A percentile compares a stretch with the other conserved stretches of the same genome.
These are phyloP conservation scores for Stenogyne calaminthoides DNA, from an alignment of 305 asterid genomes.

Conservation along the genomic window DNA sequence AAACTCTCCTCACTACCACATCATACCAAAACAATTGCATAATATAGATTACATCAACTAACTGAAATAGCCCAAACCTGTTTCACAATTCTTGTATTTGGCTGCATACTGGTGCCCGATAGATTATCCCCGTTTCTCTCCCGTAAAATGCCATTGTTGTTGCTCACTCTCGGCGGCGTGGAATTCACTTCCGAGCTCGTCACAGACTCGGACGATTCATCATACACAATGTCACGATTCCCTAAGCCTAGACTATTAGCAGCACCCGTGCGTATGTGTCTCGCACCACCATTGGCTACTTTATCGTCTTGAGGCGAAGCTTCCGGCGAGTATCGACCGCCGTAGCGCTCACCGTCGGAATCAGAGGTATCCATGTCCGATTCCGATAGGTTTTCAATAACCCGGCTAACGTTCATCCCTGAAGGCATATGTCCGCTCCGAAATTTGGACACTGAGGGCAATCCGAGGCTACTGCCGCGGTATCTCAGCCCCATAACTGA, in stretches of 20 bases:
- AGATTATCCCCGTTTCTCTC: constrained; percentile 38
- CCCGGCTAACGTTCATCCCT: constrained; percentile 41
- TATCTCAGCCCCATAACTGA: constrained; percentile 47
- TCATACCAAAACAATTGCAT: neutral
- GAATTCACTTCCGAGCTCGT: constrained; percentile 58
- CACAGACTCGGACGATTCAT: constrained; percentile 53
- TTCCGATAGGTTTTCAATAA: constrained; percentile 41
- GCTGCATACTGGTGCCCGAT: constrained; percentile 33
- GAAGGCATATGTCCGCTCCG: constrained; percentile 73
- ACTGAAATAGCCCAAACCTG: constrained; percentile 45
- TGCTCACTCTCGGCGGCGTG: constrained; percentile 30
- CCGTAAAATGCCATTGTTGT: constrained; percentile 30
- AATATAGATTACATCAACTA: neutral
- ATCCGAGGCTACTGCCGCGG: constrained; percentile 51
- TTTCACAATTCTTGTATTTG: constrained; percentile 36
- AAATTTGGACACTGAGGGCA: constrained; percentile 62
- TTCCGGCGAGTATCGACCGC: constrained; percentile 61
- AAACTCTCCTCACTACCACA: neutral
- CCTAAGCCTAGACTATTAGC: neutral
- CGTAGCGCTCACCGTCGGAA: constrained; percentile 69
- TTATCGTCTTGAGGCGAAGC: constrained; percentile 92
- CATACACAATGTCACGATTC: constrained; percentile 35
- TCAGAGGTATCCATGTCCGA: constrained; percentile 87
- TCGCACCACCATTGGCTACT: constrained; percentile 41
- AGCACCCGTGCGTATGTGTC: neutral